Evolutionary conservation across 108 stramenopile genomes (phyloP).

Genomic region (Heterococcus sp.): DNA sequence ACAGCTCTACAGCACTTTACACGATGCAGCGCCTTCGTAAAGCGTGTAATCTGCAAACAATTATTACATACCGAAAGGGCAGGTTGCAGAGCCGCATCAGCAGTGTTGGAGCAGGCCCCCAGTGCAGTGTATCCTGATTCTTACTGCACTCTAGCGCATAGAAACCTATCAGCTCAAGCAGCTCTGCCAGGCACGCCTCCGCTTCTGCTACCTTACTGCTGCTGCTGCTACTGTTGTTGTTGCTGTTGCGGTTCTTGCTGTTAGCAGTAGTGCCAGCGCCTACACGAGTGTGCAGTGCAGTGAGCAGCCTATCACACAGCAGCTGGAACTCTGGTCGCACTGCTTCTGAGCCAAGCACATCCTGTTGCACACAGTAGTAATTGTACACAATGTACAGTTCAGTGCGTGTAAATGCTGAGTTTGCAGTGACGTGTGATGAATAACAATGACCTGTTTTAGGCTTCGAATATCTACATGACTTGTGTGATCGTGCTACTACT

Average conservation of each 20-base stretch:
- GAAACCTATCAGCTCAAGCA: conserved; percentile 18
- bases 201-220: background rate
- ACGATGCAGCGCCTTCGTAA: too few relatives aligned
- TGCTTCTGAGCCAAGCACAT: background rate
- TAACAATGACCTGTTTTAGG: too few relatives aligned
- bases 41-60: too few relatives aligned
- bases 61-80: conserved; percentile 14
- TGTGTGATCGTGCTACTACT: too few relatives aligned
- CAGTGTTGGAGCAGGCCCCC: conserved; percentile 13
- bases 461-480: too few relatives aligned
- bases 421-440: too few relatives aligned
- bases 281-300: too few relatives aligned
- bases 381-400: too few relatives aligned
- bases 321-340: background rate
- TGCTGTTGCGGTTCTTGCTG: too few relatives aligned
- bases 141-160: conserved; percentile 1
- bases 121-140: conserved; percentile 21
- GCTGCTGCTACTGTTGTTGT: background rate
- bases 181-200: conserved; percentile 11
- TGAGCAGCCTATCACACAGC: background rate
- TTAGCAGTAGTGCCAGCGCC: background rate
- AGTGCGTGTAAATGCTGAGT: too few relatives aligned
- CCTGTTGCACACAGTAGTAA: too few relatives aligned
- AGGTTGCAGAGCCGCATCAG: conserved; percentile 33
- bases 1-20: too few relatives aligned